Conservation (phyloP, 2,329 filamentous ascomycete species). For the Mollisia scopiformis region DNA sequence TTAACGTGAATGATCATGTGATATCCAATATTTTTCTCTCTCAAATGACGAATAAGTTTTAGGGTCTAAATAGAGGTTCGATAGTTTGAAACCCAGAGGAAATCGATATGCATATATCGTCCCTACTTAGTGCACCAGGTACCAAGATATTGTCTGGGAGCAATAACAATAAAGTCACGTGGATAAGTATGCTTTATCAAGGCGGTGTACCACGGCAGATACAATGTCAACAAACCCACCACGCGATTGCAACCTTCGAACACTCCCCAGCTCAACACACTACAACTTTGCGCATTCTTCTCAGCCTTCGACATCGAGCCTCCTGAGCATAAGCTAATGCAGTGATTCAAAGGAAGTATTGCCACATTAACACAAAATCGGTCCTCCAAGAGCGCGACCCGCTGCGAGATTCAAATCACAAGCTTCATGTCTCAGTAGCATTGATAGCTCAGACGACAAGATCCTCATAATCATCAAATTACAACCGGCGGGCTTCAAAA, state of each 20-base stretch:
- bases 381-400: not conserved
- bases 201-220: not conserved
- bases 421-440: not conserved
- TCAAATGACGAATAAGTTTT: not conserved
- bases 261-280: not conserved
- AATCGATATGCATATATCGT: too few species aligned
- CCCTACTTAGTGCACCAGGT: not conserved
- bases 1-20: not conserved
- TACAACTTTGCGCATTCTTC: not conserved
- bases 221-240: not conserved
- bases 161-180: not conserved
- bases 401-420: not conserved
- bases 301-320: not conserved
- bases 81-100: too few species aligned
- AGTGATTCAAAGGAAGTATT: not conserved
- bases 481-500: conserved; percentile 14
- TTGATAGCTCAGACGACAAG: not conserved
- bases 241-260: not conserved
- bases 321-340: not conserved
- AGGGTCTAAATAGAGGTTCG: too few species aligned
- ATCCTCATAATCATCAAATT: not conserved
- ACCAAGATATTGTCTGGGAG: not conserved
- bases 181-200: too few species aligned
- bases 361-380: not conserved
- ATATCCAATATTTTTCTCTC: not conserved